Evolutionary conservation across 2,329 filamentous ascomycete species (phyloP).

Genomic region (Pseudogymnoascus sp.): DNA sequence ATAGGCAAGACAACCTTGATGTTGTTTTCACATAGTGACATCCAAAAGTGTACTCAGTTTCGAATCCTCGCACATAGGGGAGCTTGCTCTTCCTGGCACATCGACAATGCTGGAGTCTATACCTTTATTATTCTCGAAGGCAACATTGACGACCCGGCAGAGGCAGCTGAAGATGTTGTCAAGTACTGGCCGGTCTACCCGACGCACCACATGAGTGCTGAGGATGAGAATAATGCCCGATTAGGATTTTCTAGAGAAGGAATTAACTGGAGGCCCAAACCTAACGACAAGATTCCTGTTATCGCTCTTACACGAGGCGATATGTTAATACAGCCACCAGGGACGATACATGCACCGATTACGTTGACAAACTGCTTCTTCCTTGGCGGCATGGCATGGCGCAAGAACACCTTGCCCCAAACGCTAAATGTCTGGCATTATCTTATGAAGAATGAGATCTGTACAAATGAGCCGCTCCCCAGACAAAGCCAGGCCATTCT

Average conservation of each 20-base stretch:
- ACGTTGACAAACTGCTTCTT: constrained; percentile 10
- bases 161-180: constrained; percentile 9
- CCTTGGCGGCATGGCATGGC: constrained; percentile 9
- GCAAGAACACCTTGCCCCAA: neutral
- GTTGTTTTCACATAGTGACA: constrained; percentile 7
- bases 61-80: constrained; percentile 10
- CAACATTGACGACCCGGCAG: neutral
- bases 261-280: constrained; percentile 10
- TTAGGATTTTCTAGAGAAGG: neutral
- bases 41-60: constrained; percentile 9
- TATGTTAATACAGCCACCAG: constrained; percentile 8
- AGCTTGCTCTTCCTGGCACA: constrained; percentile 10
- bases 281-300: neutral
- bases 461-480: constrained; percentile 9
- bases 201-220: neutral
- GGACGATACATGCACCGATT: constrained; percentile 10
- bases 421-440: constrained; percentile 7
- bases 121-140: constrained; percentile 8
- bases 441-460: constrained; percentile 4
- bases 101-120: constrained; percentile 8
- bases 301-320: constrained; percentile 9
- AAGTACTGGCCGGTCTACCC: constrained; percentile 11
- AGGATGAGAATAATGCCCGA: neutral
- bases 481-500: constrained; percentile 5
- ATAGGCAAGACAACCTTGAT: neutral